Conservation (phyloP, 148 eudicot genomes). For the Cornus suecica region DNA sequence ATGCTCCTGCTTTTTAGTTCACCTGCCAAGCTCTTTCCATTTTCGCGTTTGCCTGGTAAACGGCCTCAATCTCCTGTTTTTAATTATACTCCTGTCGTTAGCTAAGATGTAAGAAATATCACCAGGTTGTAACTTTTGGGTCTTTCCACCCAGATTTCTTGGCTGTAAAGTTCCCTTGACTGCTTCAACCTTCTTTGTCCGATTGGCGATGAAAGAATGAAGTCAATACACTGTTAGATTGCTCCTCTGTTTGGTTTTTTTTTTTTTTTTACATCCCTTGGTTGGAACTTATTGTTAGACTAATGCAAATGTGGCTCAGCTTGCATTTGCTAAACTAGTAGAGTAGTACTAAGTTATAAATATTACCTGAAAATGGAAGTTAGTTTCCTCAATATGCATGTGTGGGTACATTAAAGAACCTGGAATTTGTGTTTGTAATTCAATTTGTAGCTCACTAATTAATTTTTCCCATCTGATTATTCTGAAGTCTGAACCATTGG, state of each 20-base stretch:
- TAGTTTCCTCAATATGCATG: background rate
- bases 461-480: too few relatives aligned
- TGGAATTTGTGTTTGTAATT: conserved; percentile 34
- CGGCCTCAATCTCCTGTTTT: too few relatives aligned
- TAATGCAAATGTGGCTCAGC: too few relatives aligned
- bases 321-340: too few relatives aligned
- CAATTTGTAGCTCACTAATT: background rate
- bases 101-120: background rate
- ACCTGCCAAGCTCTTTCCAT: background rate
- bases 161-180: too few relatives aligned
- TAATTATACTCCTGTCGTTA: background rate
- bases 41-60: background rate
- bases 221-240: too few relatives aligned
- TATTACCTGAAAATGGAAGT: background rate
- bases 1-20: background rate
- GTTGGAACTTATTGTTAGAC: too few relatives aligned
- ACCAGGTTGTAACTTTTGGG: background rate
- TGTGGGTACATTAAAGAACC: background rate
- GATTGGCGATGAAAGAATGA: too few relatives aligned
- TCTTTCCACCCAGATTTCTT: too few relatives aligned
- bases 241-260: too few relatives aligned
- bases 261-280: too few relatives aligned
- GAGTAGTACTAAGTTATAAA: background rate
- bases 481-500: background rate
- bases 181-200: too few relatives aligned